A percentile compares a stretch with the other conserved stretches of the same genome.
Conservation (phyloP, 352 stramenopile genomes). For the Globisporangium radiosum region DNA sequence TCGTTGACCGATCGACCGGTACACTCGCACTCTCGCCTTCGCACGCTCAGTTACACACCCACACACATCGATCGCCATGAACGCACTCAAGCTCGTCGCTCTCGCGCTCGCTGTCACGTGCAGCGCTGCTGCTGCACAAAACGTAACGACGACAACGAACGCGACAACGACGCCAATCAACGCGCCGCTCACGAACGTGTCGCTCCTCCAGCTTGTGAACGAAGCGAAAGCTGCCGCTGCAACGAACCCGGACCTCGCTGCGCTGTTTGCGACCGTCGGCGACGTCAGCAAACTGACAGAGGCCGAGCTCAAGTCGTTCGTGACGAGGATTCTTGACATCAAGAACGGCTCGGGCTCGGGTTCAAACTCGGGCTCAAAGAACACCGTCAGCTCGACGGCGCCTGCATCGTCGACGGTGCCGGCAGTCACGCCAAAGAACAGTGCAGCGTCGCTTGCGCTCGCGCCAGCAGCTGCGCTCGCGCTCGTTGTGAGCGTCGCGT, state of each 20-base stretch:
- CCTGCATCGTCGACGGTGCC: slow-evolving; percentile 1
- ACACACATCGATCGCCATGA: background rate
- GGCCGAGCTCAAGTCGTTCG: slow-evolving; percentile 5
- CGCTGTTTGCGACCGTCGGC: slow-evolving; percentile 6
- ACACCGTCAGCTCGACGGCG: background rate
- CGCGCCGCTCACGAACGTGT: slow-evolving; percentile 4
- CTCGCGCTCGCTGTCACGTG: slow-evolving; percentile 7
- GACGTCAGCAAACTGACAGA: slow-evolving; percentile 10
- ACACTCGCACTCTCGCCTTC: too few relatives aligned
- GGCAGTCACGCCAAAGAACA: background rate
- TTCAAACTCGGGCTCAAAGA: background rate
- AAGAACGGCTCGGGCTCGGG: slow-evolving; percentile 2
- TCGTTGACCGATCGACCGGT: too few relatives aligned
- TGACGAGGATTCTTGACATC: slow-evolving; percentile 5
- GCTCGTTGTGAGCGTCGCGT: slow-evolving; percentile 5
- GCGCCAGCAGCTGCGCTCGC: slow-evolving; percentile 3
- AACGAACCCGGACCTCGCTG: slow-evolving; percentile 10
- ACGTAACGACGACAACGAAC: background rate
- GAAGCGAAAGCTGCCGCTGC: slow-evolving; percentile 6
- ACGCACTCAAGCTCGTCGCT: slow-evolving; percentile 10
- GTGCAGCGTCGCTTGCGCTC: slow-evolving; percentile 1
- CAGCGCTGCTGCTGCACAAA: background rate
- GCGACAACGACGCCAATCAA: background rate
- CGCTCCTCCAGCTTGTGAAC: slow-evolving; percentile 11
- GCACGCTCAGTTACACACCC: too few relatives aligned